phyloP scores from a whole-genome alignment of 345 rosid species.

The Citropsis articulata region DNA sequence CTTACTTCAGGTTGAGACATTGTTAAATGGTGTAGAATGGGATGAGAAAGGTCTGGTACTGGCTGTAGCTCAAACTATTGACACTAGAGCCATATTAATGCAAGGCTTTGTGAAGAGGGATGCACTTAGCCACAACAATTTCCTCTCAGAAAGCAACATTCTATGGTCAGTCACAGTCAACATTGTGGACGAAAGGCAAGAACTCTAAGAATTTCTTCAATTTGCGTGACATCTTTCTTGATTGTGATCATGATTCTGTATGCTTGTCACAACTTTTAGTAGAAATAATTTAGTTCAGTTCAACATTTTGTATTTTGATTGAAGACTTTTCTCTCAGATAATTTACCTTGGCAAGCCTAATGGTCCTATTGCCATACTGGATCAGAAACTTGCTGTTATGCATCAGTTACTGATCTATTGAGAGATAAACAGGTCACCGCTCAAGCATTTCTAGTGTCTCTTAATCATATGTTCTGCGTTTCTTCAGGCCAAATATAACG shows the following conservation, averaged over 20 bases:
- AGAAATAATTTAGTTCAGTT: not conserved
- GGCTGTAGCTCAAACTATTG: constrained; percentile 59
- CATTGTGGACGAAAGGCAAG: constrained; percentile 88
- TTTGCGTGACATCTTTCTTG: constrained; percentile 56
- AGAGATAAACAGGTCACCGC: constrained; percentile 44
- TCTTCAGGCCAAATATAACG: not conserved
- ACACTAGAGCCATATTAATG: no score
- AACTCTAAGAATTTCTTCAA: constrained; percentile 75
- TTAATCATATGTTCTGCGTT: no score
- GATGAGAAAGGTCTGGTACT: constrained; percentile 89
- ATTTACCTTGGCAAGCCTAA: constrained; percentile 83
- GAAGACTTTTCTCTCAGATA: constrained; percentile 39
- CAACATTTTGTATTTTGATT: not conserved
- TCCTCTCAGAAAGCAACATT: constrained; percentile 80
- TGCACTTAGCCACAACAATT: constrained; percentile 52
- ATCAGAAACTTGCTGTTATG: constrained; percentile 73
- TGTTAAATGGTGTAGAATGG: constrained; percentile 51
- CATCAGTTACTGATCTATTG: constrained; percentile 19
- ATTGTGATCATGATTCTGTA: constrained; percentile 82
- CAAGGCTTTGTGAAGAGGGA: no score
- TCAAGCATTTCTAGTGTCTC: not conserved
- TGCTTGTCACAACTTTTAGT: constrained; percentile 18
- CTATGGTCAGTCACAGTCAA: constrained; percentile 75
- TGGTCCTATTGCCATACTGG: constrained; percentile 90
- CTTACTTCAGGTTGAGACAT: no score